Evolutionary conservation across 2,329 filamentous ascomycete species (phyloP).

Genomic region (Xylariaceae sp.): DNA sequence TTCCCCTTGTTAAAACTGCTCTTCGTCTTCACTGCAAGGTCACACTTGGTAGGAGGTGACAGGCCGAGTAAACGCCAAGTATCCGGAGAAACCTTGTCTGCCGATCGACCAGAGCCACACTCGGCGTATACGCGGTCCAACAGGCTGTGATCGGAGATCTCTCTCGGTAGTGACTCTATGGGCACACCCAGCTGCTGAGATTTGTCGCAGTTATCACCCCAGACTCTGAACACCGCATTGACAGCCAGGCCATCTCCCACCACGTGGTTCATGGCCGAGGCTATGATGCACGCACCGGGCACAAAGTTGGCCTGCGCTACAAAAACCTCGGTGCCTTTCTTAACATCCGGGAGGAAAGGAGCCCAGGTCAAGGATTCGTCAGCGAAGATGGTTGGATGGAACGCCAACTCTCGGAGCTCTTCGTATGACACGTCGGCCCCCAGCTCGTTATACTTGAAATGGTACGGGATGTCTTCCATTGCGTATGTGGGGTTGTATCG

Average conservation of each 20-base stretch:
- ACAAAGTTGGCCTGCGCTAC: conserved; percentile 4
- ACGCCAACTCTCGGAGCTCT: not conserved
- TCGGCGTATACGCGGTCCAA: too few species aligned
- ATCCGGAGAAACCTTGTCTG: too few species aligned
- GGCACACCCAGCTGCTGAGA: not conserved
- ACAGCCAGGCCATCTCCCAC: not conserved
- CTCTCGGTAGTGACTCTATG: too few species aligned
- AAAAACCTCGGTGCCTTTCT: conserved; percentile 1
- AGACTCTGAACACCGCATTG: not conserved
- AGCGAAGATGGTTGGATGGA: not conserved
- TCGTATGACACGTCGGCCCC: not conserved
- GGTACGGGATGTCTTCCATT: not conserved
- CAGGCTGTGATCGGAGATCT: too few species aligned
- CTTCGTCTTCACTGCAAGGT: too few species aligned
- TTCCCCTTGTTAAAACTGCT: too few species aligned
- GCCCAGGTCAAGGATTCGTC: conserved; percentile 1
- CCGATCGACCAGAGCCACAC: too few species aligned
- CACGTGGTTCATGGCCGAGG: not conserved
- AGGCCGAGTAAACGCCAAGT: too few species aligned
- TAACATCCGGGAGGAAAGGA: not conserved
- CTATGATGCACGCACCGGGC: not conserved
- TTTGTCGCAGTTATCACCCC: conserved; percentile 1
- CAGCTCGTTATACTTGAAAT: conserved; percentile 2
- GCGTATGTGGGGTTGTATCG: not conserved
- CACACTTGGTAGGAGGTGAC: too few species aligned